Base-by-base conservation (phyloP, 2,329 filamentous ascomycete species). In the Apiospora aurea region DNA sequence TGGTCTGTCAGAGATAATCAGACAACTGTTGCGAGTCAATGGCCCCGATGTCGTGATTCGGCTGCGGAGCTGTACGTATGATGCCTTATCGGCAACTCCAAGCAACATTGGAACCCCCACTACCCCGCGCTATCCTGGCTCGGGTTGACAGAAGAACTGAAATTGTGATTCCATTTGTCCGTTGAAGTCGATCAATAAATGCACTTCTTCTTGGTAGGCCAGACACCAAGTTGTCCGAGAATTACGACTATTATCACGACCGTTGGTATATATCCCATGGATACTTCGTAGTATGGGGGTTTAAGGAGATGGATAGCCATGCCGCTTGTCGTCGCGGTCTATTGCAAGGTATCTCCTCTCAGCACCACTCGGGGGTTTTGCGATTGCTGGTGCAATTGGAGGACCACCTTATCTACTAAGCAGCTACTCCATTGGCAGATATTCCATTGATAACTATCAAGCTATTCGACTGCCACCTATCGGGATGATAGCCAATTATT, bases 31-130 rank as follows among this genome's bases (percentile, higher is more conserved):
- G 57, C 57, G 34, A 64, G 34, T 64, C 57, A 64, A 64, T 64
- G 57, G 57, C 21, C n/a, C 57, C 34, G 57, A 64, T 64, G 57
- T 64, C 57, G 57, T 64, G 57, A 64, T 64, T 64, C 57, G 57
- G 29, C 34, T 64, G 34, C 57, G 34, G 66, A 67, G 70, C 73
- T 71, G 53, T 72, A 71, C 51, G 67, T 71, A 72, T 71, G 68
- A 44, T 74, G 71, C 74, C 74, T 73, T 73, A 71, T 74, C 73
- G 71, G 53, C 71, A 72, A 49, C 69, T 74, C 46, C 34, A 41
- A 41, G 34, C 53, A 24, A n/a, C 18, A 41, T 64, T 64, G 34
- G 10, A 64, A 41, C 14, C 57, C 57, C 57, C 57, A 64, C 57
- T 64, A 46, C 51, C 69, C 70, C 71, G 71, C 68, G 66, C 57